Base-by-base conservation (phyloP, 192 early-diverging fungal genomes). In the Umbelopsis sp. region DNA sequence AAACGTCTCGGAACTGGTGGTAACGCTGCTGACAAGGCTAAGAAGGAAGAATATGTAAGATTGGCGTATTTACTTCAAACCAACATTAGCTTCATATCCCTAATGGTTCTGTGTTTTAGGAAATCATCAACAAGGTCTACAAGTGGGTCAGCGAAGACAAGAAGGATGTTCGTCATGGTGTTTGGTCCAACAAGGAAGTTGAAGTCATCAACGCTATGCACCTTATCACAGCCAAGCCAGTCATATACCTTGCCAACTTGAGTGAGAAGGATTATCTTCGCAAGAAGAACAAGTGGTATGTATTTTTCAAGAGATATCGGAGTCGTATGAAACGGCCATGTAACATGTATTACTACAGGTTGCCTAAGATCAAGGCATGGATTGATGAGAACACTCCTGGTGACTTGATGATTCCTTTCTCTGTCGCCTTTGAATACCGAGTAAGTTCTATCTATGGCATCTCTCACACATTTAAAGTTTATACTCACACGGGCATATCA, bases 21-120 rank as follows among this genome's bases (percentile, higher is more conserved):
- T 62, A 85, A 82, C 44, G 91, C 89, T 17, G 85, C 86, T 22
- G 97, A 97, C 84, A 95, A 96, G 85, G 88, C 86, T 71, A 94
- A 92, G 83, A 94, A 91, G 84, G 96, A 97, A 68, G 94, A 97
- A 83, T 68, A 68, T 53, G 90, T 76, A 71, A 71, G 53, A 38
- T n/a, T 31, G 8, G 6, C 43, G n/a, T n/a, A n/a, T n/a, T n/a
- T n/a, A n/a, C n/a, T n/a, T n/a, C n/a, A n/a, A n/a, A n/a, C n/a
- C n/a, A 34, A n/a, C 32, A 14, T 32, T 21, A 7, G 11, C 31
- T 14, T 11, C 21, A 41, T n/a, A 7, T 68, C 14, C 0, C 47
- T 49, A 4, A n/a, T 17, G 47, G n/a, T n/a, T 1, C 20, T 49
- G 47, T 9, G 16, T 62, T 62, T 2, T 17, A 62, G 56, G 56